phyloP scores from a whole-genome alignment of 139 green algal genomes.

The Chlorella ohadii region DNA sequence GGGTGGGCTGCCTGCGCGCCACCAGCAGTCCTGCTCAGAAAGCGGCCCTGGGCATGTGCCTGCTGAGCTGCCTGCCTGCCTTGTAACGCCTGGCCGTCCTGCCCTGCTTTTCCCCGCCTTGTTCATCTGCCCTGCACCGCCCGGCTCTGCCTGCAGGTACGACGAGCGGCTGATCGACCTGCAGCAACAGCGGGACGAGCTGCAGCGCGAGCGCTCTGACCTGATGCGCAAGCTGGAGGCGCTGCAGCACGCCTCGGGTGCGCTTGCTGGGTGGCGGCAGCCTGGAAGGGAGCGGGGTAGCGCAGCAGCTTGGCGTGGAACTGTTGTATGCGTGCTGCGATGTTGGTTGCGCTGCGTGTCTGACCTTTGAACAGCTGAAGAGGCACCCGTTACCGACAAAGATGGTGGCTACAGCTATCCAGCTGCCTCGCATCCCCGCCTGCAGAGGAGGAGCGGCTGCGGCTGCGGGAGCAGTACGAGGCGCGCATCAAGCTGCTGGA shows the following conservation, averaged over 20 bases:
- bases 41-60: constrained; percentile 42
- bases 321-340: too few relatives aligned
- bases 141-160: background rate
- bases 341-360: too few relatives aligned
- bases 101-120: too few relatives aligned
- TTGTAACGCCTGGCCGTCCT: too few relatives aligned
- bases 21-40: too few relatives aligned
- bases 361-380: too few relatives aligned
- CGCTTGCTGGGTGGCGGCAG: background rate
- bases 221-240: constrained; percentile 67
- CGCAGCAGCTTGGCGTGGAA: too few relatives aligned
- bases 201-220: constrained; percentile 46
- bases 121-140: too few relatives aligned
- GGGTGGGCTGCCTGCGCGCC: constrained; percentile 2
- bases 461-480: constrained; percentile 65
- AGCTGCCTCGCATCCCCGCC: background rate
- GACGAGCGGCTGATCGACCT: constrained; percentile 36
- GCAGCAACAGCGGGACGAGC: constrained; percentile 36
- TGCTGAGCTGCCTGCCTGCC: constrained; percentile 54
- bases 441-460: constrained; percentile 71
- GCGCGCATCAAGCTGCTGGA: constrained; percentile 69
- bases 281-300: too few relatives aligned
- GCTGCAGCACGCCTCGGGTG: constrained; percentile 39
- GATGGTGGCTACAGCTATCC: background rate
- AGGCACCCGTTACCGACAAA: too few relatives aligned